phyloP scores from a whole-genome alignment of 345 rosid species.

The Chamaenerion angustifolium region DNA sequence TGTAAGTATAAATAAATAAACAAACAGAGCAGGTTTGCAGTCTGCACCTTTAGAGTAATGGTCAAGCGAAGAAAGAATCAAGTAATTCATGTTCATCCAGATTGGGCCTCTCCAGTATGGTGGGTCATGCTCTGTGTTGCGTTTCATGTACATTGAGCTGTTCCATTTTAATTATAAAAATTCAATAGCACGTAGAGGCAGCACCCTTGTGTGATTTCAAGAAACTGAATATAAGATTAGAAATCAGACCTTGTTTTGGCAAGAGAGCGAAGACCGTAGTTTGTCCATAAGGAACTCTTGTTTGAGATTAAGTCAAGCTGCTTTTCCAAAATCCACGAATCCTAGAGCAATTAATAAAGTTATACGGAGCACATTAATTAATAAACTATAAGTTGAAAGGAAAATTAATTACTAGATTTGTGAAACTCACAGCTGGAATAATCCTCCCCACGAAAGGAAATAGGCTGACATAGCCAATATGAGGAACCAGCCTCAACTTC shows the following conservation, averaged over 20 bases:
- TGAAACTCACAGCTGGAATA: conserved; percentile 70
- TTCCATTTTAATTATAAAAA: too few relatives aligned
- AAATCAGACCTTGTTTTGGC: conserved; percentile 58
- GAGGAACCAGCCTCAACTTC: conserved; percentile 86
- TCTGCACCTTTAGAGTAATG: conserved; percentile 60
- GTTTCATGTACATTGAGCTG: conserved; percentile 85
- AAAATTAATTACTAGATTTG: neutral
- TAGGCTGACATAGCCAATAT: conserved; percentile 85
- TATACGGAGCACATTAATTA: neutral
- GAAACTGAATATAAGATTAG: neutral
- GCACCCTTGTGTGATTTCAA: too few relatives aligned
- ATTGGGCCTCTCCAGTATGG: conserved; percentile 99
- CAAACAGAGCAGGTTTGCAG: conserved; percentile 8
- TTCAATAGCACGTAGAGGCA: too few relatives aligned
- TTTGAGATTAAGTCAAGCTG: conserved; percentile 80
- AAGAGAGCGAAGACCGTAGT: conserved; percentile 81
- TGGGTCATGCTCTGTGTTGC: conserved; percentile 74
- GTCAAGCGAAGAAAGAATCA: conserved; percentile 74
- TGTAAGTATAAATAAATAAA: neutral
- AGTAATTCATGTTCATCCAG: conserved; percentile 86
- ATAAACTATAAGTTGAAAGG: neutral
- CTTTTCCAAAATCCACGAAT: conserved; percentile 64
- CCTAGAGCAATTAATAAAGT: conserved; percentile 19
- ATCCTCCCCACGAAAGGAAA: conserved; percentile 78
- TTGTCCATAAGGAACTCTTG: conserved; percentile 56